Percentiles rank a stretch among this genome's conserved stretches.
phyloP scores from a whole-genome alignment of 2,329 filamentous ascomycete species.

The Didymella pomorum region DNA sequence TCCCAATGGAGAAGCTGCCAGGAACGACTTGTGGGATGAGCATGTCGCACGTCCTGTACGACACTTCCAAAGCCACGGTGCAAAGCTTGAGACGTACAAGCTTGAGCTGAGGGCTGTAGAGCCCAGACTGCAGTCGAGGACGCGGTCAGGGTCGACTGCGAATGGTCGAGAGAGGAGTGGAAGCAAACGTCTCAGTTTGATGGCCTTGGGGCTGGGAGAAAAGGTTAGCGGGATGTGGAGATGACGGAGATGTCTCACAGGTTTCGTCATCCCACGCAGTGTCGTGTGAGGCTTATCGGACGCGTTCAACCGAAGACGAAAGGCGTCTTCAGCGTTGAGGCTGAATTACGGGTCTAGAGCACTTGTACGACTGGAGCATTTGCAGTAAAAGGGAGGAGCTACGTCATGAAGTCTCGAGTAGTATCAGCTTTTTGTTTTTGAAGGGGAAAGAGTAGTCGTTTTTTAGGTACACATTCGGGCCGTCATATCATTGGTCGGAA shows the following conservation, averaged over 20 bases:
- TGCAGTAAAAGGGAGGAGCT: neutral
- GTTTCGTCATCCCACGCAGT: neutral
- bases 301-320: neutral
- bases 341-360: neutral
- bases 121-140: conserved; percentile 26
- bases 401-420: neutral
- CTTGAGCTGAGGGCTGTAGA: conserved; percentile 40
- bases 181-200: conserved; percentile 35
- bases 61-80: conserved; percentile 36
- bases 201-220: conserved; percentile 36
- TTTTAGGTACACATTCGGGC: neutral
- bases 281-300: neutral
- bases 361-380: neutral
- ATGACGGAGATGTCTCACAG: neutral
- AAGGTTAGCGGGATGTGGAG: conserved; percentile 40
- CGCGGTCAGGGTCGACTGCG: conserved; percentile 7
- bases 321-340: neutral
- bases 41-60: conserved; percentile 39
- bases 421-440: neutral
- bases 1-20: conserved; percentile 32
- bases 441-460: conserved; percentile 1
- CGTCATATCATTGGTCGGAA: neutral
- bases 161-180: conserved; percentile 31
- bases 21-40: conserved; percentile 36
- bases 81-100: conserved; percentile 32